A percentile compares a stretch with the other conserved stretches of the same genome.
Conservation (phyloP, 1,284 basidiomycete species). For the Heliocybe sulcata region DNA sequence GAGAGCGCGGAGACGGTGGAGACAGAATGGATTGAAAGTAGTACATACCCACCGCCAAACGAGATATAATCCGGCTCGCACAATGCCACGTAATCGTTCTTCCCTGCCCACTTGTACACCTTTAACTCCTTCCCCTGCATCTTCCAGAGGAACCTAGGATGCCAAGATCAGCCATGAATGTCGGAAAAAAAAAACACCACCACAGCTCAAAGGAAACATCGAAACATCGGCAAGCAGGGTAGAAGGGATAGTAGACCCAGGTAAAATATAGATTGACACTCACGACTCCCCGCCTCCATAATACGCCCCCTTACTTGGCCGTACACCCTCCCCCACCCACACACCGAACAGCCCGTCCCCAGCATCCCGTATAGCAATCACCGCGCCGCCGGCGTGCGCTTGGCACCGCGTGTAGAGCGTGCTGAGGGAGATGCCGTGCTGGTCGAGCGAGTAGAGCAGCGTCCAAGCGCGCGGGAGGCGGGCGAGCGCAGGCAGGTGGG, state of each 20-base stretch:
- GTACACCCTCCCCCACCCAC: conserved; percentile 73
- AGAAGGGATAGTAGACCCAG: background rate
- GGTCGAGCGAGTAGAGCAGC: conserved; percentile 89
- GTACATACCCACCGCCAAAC: conserved; percentile 83
- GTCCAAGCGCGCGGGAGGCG: conserved; percentile 80
- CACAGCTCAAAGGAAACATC: no score
- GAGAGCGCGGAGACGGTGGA: no score
- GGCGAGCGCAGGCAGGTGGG: conserved; percentile 72
- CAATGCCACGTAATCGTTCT: conserved; percentile 86
- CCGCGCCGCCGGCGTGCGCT: conserved; percentile 31
- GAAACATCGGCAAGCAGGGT: no score
- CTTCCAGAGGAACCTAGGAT: conserved; percentile 74
- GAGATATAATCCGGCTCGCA: conserved; percentile 78
- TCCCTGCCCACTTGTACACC: conserved; percentile 84
- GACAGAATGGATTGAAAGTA: no score
- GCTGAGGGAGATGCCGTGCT: conserved; percentile 89
- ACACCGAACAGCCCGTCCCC: conserved; percentile 68
- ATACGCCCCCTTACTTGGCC: conserved; percentile 55
- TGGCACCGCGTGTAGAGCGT: conserved; percentile 78
- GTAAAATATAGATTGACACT: conserved; percentile 24
- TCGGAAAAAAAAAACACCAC: no score
- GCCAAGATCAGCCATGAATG: no score
- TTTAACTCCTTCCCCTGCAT: conserved; percentile 37
- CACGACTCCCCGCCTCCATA: conserved; percentile 85
- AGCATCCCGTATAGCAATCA: conserved; percentile 57